Evolutionary conservation across 441 rosid species (phyloP).

Genomic region (Raphanus hybrid): DNA sequence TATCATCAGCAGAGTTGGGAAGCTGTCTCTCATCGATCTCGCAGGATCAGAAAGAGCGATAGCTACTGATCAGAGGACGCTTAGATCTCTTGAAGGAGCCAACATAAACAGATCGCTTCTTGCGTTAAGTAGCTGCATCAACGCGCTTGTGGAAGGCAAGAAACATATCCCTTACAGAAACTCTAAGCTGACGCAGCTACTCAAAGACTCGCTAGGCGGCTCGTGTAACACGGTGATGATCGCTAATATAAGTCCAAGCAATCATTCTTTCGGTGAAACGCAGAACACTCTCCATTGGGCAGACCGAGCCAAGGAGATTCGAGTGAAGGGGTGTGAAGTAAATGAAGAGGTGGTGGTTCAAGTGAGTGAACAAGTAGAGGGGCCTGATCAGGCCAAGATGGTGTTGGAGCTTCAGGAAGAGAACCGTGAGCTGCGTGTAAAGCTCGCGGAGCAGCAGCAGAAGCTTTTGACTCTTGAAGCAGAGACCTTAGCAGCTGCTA

Average conservation of each 20-base stretch:
- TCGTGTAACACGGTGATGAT: conserved; percentile 93
- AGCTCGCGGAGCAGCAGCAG: conserved; percentile 75
- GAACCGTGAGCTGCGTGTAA: conserved; percentile 79
- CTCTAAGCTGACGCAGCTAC: conserved; percentile 95
- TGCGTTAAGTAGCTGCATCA: conserved; percentile 92
- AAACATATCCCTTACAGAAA: conserved; percentile 91
- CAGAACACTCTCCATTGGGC: conserved; percentile 99
- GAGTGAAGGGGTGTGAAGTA: conserved; percentile 63
- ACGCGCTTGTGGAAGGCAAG: conserved; percentile 95
- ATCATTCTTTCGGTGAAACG: conserved; percentile 85
- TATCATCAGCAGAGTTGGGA: conserved; percentile 66
- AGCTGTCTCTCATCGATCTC: conserved; percentile 91
- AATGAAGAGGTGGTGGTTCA: conserved; percentile 54
- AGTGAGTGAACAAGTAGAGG: conserved; percentile 59
- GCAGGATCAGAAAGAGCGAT: conserved; percentile 98
- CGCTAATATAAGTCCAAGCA: conserved; percentile 93
- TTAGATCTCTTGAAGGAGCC: conserved; percentile 91
- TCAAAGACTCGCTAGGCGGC: conserved; percentile 93
- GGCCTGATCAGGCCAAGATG: conserved; percentile 67
- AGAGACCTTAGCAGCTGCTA: conserved; percentile 62
- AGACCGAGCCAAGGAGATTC: conserved; percentile 89
- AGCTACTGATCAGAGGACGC: conserved; percentile 92
- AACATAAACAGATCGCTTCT: conserved; percentile 94
- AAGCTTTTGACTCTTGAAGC: conserved; percentile 75
- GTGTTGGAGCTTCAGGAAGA: conserved; percentile 84